These are phyloP conservation scores for Hyphopichia khmerensis DNA, from an alignment of 1,139 yeast species.

Conservation along the genomic window DNA sequence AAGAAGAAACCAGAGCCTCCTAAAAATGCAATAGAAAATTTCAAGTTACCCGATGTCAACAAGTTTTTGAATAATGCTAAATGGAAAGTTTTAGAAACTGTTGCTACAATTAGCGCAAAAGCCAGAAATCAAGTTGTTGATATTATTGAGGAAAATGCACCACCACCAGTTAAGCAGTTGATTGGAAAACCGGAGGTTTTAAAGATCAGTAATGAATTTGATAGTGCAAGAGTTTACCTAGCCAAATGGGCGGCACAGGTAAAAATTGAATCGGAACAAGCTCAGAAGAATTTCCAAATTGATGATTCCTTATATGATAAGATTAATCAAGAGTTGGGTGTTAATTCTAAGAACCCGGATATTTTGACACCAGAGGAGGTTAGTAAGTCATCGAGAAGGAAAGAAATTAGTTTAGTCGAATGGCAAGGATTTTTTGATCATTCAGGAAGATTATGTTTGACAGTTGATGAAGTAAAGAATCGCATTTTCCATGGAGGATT, in stretches of 20 bases:
- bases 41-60: slow-evolving; percentile 41
- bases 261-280: slow-evolving; percentile 85
- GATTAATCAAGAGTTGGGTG: slow-evolving; percentile 69
- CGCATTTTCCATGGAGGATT: slow-evolving; percentile 91
- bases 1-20: slow-evolving; percentile 17
- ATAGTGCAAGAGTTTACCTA: slow-evolving; percentile 83
- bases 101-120: slow-evolving; percentile 76
- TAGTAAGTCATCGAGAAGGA: slow-evolving; percentile 58
- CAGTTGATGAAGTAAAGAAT: slow-evolving; percentile 74
- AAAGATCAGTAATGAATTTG: slow-evolving; percentile 84
- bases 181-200: slow-evolving; percentile 78
- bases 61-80: slow-evolving; percentile 65
- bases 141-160: slow-evolving; percentile 64
- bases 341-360: slow-evolving; percentile 30
- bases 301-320: slow-evolving; percentile 60
- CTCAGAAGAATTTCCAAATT: slow-evolving; percentile 58
- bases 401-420: slow-evolving; percentile 65
- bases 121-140: slow-evolving; percentile 61
- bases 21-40: slow-evolving; percentile 8
- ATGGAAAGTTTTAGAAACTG: slow-evolving; percentile 83
- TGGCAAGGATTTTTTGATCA: slow-evolving; percentile 86
- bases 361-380: slow-evolving; percentile 62
- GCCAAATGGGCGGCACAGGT: slow-evolving; percentile 98
- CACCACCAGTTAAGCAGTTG: slow-evolving; percentile 61
- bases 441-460: slow-evolving; percentile 69